These are phyloP conservation scores for Colletotrichum plurivorum DNA, from an alignment of 2,329 filamentous ascomycete genomes.

Conservation along the genomic window DNA sequence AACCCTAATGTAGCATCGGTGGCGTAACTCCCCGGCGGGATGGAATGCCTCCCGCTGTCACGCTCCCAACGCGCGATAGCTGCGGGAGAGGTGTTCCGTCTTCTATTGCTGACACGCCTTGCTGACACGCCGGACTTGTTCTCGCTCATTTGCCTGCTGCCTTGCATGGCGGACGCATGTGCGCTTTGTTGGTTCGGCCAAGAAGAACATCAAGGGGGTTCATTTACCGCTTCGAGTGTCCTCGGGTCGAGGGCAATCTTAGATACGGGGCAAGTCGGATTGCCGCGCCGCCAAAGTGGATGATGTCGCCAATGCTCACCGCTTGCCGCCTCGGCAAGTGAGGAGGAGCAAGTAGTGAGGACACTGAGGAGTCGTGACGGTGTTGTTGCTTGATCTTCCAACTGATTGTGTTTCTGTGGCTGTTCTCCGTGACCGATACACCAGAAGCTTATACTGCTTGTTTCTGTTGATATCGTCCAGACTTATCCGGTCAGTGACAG, in stretches of 20 bases:
- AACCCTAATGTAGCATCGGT: background rate
- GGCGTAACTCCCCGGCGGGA: background rate
- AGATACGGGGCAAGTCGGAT: constrained; percentile 28
- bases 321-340: constrained; percentile 1
- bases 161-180: background rate
- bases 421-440: too few relatives aligned
- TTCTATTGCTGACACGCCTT: background rate
- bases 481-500: constrained; percentile 1
- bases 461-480: background rate
- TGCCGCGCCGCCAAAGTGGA: constrained; percentile 29
- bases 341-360: too few relatives aligned
- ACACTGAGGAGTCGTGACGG: background rate
- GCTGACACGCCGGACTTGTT: constrained; percentile 3
- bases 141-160: constrained; percentile 6
- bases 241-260: constrained; percentile 21
- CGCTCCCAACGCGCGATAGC: background rate
- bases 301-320: background rate
- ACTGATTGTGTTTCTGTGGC: background rate
- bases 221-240: constrained; percentile 20
- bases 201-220: constrained; percentile 8
- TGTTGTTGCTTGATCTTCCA: background rate
- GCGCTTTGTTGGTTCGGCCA: constrained; percentile 2
- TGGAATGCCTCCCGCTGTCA: background rate
- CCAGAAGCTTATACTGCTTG: too few relatives aligned
- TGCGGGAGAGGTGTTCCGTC: background rate